These are phyloP conservation scores for Arabidopsis thaliana DNA, from an alignment of 345 rosid species.

Conservation along the genomic window TAIR10.1 NC_003076.8:23799501-23800000, in stretches of 20 bases:
- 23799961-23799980: not conserved
- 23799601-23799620: constrained; percentile 84
- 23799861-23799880: constrained; percentile 80
- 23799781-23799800: not conserved
- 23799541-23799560: constrained; percentile 60
- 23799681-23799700: constrained; percentile 89
- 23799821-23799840: constrained; percentile 40
- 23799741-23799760: not conserved
- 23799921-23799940: constrained; percentile 69
- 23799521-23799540: constrained; percentile 62
- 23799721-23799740: constrained; percentile 12
- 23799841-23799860: constrained; percentile 67
- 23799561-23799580: constrained; percentile 79
- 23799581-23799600: constrained; percentile 91
- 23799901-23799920: constrained; percentile 93
- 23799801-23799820: not conserved
- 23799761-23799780: not conserved
- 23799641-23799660: constrained; percentile 76
- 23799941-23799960: not conserved
- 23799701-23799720: constrained; percentile 45
- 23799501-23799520: constrained; percentile 23
- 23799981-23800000: not conserved
- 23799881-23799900: constrained; percentile 91
- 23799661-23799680: constrained; percentile 79
- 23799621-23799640: constrained; percentile 71